Base-by-base conservation (phyloP, 148 eudicot genomes). In the Agrostemma githago region DNA sequence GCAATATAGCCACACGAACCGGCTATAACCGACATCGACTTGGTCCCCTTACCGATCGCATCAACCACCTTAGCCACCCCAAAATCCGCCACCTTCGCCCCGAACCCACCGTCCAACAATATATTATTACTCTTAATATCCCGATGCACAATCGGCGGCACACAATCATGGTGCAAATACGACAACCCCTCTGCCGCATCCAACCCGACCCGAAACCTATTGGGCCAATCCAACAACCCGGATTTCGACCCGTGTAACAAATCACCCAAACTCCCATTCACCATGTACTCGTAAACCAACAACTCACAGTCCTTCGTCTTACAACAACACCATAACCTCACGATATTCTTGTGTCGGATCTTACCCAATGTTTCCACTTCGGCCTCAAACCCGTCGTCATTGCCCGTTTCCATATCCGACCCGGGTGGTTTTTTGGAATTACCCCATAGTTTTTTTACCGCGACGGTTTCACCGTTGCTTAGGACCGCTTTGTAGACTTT, bases 1-100 rank as follows among this genome's bases (percentile, higher is more conserved):
- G 98, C 98, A 81, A 94, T 94, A 80, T 94, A 94, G 59, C 98
- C 98, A 76, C 96, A 91, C 38, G 98, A 94, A 8, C 98, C 98
- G 1, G 98, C 98, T 41, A 94, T 91, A 51, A 88, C 90, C 51
- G 98, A 94, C 98, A 94, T 94, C 12, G 98, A 93, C 67, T 91
- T 87, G 5, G 80, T 70, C 67, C 86, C 96, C 75, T 83, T 91
- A 15, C 88, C 98, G 39, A 74, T 83, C 0, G 77, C 79, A 60
- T 91, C 97, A 5, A 94, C 91, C 5, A 74, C 91, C 74, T 94
- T 94, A 0, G 98, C 98, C 37, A 94, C 89, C 58, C 98, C 98
- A 62, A 94, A 94, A 86, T 94, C 98, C 0, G 98, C 97, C 51
- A 94, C 95, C 21, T 91, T 84, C 16, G 98, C 98, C 4, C 98